Base-by-base conservation (phyloP, 2,329 filamentous ascomycete species). In the Tolypocladium album region DNA sequence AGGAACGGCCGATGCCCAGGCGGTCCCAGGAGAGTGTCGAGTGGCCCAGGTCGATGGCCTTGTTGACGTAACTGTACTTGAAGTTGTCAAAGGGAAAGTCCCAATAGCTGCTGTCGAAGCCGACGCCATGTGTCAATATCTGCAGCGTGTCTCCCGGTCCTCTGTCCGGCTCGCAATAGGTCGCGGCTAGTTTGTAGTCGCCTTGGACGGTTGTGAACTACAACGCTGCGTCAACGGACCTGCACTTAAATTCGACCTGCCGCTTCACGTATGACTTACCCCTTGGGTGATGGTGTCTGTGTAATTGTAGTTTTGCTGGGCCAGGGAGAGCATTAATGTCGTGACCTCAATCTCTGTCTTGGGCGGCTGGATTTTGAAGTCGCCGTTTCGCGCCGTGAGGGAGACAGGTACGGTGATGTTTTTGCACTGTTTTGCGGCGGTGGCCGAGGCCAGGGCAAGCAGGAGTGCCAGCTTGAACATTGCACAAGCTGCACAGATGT, bases 11-110 rank as follows among this genome's bases (percentile, higher is more conserved):
- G 50, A 87, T 78, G 39, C 85, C 86, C 7, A 87, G 78, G 22
- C 85, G 82, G 70, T 88, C 85, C 71, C 80, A 86, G 12, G 78
- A 72, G 55, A 88, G 77, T 2, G 84, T 86, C 39, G 79, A 82
- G 73, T 82, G 87, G 47, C 81, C 81, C 45, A 75, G 74, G 6
- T 77, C 78, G 2, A 86, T 76, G 2, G 85, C 85, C 15, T 72
- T 71, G 55, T 81, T 75, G 36, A 83, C 76, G 68, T 88, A 88
- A 67, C 79, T 84, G 74, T 88, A 87, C 67, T 85, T 83, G 74
- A 77, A 80, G 65, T 79, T 73, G 67, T 83, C 77, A 72, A 75
- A 81, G 0, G 82, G 69, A 13, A 82, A 69, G 67, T 88, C 83
- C 84, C 85, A 88, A 74, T 87, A 88, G 53, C 76, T 81, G 56